A percentile compares a stretch with the other conserved stretches of the same genome.
These are phyloP conservation scores for Hymenoscyphus linearis DNA, from an alignment of 2,329 filamentous ascomycete genomes.

Conservation along the genomic window DNA sequence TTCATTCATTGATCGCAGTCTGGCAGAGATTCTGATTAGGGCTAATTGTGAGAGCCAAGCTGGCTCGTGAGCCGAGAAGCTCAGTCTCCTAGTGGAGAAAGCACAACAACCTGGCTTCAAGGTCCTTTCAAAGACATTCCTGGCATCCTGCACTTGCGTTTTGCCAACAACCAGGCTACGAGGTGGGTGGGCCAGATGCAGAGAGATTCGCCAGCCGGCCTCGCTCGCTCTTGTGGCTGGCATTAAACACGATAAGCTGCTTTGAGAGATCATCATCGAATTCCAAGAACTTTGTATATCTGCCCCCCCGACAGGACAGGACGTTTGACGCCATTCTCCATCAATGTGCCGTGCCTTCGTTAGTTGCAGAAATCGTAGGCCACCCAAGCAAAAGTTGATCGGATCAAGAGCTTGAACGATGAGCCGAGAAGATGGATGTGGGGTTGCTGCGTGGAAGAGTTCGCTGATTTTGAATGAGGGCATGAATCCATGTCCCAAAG, in stretches of 20 bases:
- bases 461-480: neutral
- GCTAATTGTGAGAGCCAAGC: neutral
- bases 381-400: neutral
- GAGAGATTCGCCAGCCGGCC: neutral
- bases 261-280: neutral
- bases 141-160: neutral
- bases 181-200: neutral
- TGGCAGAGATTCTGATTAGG: neutral
- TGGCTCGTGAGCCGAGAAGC: neutral
- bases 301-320: neutral
- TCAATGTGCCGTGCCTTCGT: neutral
- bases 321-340: neutral
- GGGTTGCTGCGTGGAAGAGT: neutral
- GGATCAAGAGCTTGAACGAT: neutral
- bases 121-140: neutral
- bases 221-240: neutral
- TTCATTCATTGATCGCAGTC: neutral
- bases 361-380: neutral
- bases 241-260: neutral
- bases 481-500: neutral
- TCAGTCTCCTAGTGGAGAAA: neutral
- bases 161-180: neutral
- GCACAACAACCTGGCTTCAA: slow-evolving; percentile 1
- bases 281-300: neutral
- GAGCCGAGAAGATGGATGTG: neutral